Base-by-base conservation (phyloP, 2,329 filamentous ascomycete species). In the Clonostachys chloroleuca region DNA sequence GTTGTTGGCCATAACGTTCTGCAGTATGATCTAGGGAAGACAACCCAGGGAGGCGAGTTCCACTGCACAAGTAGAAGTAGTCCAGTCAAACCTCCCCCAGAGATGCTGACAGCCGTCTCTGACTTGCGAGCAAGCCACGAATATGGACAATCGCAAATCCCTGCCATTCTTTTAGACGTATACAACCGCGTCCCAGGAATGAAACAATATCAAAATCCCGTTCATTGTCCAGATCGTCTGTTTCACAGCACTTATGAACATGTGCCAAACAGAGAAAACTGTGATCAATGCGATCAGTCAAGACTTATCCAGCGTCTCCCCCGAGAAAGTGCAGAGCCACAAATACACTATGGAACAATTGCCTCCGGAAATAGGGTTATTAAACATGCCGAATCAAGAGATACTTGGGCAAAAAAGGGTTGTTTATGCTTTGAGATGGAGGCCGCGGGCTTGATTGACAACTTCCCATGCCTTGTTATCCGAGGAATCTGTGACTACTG, bases 401-500 rank as follows among this genome's bases (percentile, higher is more conserved):
- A 30, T 16, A n/a, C 9, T 48, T 12, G 16, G 37, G 12, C 44
- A 24, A 2, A 14, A 44, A 18, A n/a, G 43, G 16, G 16, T 9
- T n/a, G 42, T 4, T 18, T 55, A 4, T 59, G 58, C 24, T 54
- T 63, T 37, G 60, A 62, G 43, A 63, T 60, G 59, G 59, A 60
- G 30, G 56, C 55, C 0, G 59, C 60, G 1, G 60, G 60, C 1
- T 30, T 61, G 2, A 52, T 53, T 43, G 47, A 53, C 8, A 47
- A 47, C 1, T 51, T 64, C 6, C 59, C 57, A 1, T 68, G 60
- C 35, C 42, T 69, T 1, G 54, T 62, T 0, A 62, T 70, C 16
- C 56, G 64, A 5, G 66, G 65, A 1, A 63, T 69, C 3, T 69
- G 60, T 30, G 61, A 66, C 40, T 70, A 68, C 44, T 58, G 63